Conservation (phyloP, 2,329 filamentous ascomycete species). For the Neoascochyta sp. region DNA sequence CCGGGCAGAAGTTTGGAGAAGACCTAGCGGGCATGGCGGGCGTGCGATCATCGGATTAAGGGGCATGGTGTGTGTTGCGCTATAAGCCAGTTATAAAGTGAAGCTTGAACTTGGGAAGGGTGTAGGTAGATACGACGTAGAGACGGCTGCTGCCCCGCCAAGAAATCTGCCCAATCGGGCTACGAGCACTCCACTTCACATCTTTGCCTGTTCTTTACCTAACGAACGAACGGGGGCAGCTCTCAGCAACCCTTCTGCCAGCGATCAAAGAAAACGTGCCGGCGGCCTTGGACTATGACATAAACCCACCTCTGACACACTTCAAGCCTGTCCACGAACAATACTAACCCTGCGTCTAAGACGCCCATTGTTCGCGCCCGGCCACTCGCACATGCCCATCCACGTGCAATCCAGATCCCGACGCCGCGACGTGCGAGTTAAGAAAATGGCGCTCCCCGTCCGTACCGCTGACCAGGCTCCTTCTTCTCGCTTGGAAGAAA, state of each 20-base stretch:
- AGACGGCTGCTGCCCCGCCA: constrained; percentile 1
- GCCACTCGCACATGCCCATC: constrained; percentile 17
- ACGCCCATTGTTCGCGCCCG: constrained; percentile 23
- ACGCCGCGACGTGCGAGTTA: constrained; percentile 4
- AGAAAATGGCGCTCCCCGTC: constrained; percentile 26
- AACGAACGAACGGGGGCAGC: too few relatives aligned
- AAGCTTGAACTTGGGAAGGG: too few relatives aligned
- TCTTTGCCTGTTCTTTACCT: constrained; percentile 4
- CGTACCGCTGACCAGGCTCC: constrained; percentile 17
- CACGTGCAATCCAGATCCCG: constrained; percentile 5
- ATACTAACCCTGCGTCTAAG: constrained; percentile 19
- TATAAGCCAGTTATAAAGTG: too few relatives aligned
- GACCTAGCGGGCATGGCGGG: constrained; percentile 36
- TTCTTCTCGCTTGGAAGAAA: constrained; percentile 27
- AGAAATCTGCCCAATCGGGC: constrained; percentile 5
- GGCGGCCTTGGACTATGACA: too few relatives aligned
- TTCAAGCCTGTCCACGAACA: constrained; percentile 23
- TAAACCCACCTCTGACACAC: constrained; percentile 4
- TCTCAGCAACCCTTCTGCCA: background rate
- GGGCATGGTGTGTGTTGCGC: too few relatives aligned
- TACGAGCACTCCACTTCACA: constrained; percentile 5
- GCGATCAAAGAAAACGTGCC: background rate
- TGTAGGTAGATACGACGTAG: too few relatives aligned
- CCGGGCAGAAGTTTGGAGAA: constrained; percentile 31
- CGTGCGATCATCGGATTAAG: constrained; percentile 34